These are phyloP conservation scores for Chlorella sp. DNA, from an alignment of 139 green algal genomes.

Conservation along the genomic window DNA sequence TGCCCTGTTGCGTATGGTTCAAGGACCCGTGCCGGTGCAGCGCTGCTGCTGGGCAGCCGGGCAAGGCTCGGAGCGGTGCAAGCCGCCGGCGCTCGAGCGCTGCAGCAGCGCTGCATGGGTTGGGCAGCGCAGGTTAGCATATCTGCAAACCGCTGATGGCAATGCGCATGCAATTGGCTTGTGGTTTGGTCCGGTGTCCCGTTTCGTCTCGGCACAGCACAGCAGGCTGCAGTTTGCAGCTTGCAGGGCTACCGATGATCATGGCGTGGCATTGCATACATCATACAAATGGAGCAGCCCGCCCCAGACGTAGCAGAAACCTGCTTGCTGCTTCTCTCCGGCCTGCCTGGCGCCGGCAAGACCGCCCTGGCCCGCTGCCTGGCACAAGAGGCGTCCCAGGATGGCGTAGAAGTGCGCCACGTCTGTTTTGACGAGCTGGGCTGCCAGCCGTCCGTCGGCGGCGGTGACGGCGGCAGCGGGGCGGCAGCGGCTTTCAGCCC, in stretches of 20 bases:
- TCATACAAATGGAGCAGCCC: too few species aligned
- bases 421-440: slow-evolving; percentile 16
- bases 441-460: not conserved
- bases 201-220: not conserved
- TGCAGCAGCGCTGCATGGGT: too few species aligned
- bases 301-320: not conserved
- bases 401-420: not conserved
- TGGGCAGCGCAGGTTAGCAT: too few species aligned
- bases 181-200: too few species aligned
- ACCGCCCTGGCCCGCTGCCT: slow-evolving; percentile 1
- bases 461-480: not conserved
- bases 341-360: slow-evolving; percentile 16
- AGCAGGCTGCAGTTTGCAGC: not conserved
- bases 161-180: too few species aligned
- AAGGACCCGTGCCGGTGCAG: too few species aligned
- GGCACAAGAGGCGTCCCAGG: not conserved
- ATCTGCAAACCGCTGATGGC: too few species aligned
- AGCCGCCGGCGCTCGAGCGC: too few species aligned
- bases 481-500: not conserved
- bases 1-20: too few species aligned
- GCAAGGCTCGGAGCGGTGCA: too few species aligned
- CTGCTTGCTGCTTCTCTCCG: slow-evolving; percentile 6
- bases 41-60: too few species aligned
- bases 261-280: not conserved
- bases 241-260: too few species aligned